Base-by-base conservation (phyloP, 1,284 basidiomycete species). In the Cryptococcus sp. region DNA sequence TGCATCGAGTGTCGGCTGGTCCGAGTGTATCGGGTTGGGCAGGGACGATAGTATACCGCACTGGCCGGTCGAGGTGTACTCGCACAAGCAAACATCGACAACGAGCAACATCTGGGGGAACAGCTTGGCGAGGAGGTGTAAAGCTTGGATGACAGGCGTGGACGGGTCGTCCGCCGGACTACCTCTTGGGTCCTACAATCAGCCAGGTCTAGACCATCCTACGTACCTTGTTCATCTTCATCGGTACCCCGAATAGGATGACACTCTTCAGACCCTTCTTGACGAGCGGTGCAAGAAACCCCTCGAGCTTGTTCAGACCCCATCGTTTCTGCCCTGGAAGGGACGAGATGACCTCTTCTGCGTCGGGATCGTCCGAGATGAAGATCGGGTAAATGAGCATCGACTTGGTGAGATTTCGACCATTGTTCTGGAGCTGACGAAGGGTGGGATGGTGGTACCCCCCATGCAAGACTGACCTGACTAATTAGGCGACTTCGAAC, bases 301-400 rank as follows among this genome's bases (percentile, higher is more conserved):
- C 83, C 57, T 90, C 82, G n/a, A 99, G 80, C 63, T 82, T 83
- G 75, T 98, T 89, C 31, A 98, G 76, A 18, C 95, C 94, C 94
- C 95, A 98, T 50, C 91, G 76, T 53, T 86, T 82, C 69, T 95
- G 92, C 2, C 85, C 87, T 3, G 92, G 92, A 7, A 97, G 77
- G 23, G 82, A 78, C 1, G 79, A 64, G 55, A 97, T 91, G 50
- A 80, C 79, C 52, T 85, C 81, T 66, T 82, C 81, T 10, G 88
- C 87, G 48, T 91, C 79, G 1, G 88, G 84, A 55, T 94, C 87
- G 71, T 95, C 92, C 18, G 90, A 90, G 65, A 97, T 87, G 72
- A 97, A 95, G 65, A 97, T 91, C 10, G 92, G 92, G 73, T 95
- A 97, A 86, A 95, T 95, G 72, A 97, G 79, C 91, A 94, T 94